Evolutionary conservation across 345 rosid species (phyloP), one percentile per base, ranked within the genome.

Genomic region (Brassica nigra): DNA sequence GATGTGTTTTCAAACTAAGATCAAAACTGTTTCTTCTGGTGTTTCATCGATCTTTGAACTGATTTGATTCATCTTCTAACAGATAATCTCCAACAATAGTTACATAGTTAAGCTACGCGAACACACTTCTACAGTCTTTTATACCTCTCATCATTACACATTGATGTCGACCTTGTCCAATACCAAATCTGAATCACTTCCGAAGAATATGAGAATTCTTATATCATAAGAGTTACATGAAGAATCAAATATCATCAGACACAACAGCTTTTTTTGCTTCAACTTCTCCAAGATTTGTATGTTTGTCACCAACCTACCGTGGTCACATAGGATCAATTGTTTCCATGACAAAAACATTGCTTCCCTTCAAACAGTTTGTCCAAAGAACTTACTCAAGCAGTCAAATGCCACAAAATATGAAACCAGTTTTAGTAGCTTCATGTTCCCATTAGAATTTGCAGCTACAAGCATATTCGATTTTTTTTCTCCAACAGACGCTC

Each of bases 401-500:
- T 37, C 42, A 8, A 37, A 37, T 8, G 29, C n/a, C 54, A 10
- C 31, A 36, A 44, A 37, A 37, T 81, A 70, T 81, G 66, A 82
- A 68, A 76, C 87, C 85, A 94, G 86, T 83, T 87, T 88, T 79
- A 94, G 75, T 47, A 89, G 86, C 81, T 91, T 87, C 80, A 94
- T 84, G 82, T 86, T 84, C 76, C 99, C 99, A 42, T 88, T 85
- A 49, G 97, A 95, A 79, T 90, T 95, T 78, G 97, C 94, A 70
- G 97, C 92, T 8, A 87, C 84, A 75, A 88, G 80, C 92, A 87
- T 91, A 73, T 87, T 90, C 59, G 92, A 86, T 75, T 86, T 89
- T 73, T 73, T 84, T 86, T 78, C 94, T 89, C 97, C 97, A 95
- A 78, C 95, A 91, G 5, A 92, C 99, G 69, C 99, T 92, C 11